These are phyloP conservation scores for Tephrocybe rancida DNA, from an alignment of 768 basidiomycete species.

Conservation along the genomic window DNA sequence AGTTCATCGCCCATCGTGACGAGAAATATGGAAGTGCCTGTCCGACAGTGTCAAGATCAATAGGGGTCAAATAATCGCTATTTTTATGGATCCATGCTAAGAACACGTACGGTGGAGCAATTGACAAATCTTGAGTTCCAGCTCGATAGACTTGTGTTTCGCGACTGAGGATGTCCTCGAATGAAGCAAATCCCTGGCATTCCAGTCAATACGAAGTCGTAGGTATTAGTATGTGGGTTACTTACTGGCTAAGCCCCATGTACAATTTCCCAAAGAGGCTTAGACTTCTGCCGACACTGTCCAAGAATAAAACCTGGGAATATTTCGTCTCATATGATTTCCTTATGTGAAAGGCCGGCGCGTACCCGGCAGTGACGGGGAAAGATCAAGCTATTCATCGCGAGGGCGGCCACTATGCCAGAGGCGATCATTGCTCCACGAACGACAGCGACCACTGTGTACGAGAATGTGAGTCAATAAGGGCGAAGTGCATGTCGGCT, in stretches of 20 bases:
- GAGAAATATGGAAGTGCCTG: slow-evolving; percentile 35
- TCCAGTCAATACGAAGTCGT: background rate
- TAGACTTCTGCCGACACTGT: slow-evolving; percentile 37
- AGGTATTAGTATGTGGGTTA: background rate
- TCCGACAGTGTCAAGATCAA: background rate
- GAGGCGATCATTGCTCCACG: slow-evolving; percentile 43
- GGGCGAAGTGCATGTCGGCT: background rate
- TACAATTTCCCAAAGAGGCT: slow-evolving; percentile 45
- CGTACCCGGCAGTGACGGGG: slow-evolving; percentile 48
- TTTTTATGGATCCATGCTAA: background rate
- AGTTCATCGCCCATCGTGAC: slow-evolving; percentile 48
- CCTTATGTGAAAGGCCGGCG: background rate
- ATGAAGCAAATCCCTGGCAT: slow-evolving; percentile 36
- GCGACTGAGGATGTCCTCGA: slow-evolving; percentile 25
- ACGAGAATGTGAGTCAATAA: background rate
- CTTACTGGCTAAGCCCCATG: slow-evolving; percentile 42
- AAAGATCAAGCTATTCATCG: slow-evolving; percentile 46
- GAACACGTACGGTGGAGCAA: slow-evolving; percentile 31
- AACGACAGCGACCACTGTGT: slow-evolving; percentile 38
- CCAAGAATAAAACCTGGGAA: slow-evolving; percentile 41
- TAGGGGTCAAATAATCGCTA: background rate
- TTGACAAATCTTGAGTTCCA: slow-evolving; percentile 45
- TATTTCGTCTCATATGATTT: background rate
- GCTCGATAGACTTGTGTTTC: slow-evolving; percentile 36
- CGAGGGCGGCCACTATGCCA: slow-evolving; percentile 46